Evolutionary conservation across 1,139 yeast genomes (phyloP), one percentile per base, ranked within the genome.

Genomic region (Lodderomyces theae): DNA sequence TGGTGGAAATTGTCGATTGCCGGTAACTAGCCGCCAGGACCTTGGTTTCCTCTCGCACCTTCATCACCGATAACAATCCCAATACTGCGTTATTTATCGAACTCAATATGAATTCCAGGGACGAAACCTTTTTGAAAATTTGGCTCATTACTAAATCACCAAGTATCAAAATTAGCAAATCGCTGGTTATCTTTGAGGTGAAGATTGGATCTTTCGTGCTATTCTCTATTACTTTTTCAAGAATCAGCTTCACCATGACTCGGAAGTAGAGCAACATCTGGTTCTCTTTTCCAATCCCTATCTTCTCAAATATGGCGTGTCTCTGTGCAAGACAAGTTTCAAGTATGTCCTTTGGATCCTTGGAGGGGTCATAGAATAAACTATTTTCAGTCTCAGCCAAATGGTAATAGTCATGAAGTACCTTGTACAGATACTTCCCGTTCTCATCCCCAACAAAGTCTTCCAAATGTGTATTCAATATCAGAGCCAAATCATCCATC

Each of bases 61-160:
- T 35, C 28, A 12, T n/a, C 7, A 6, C 22, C 15, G 8, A 15
- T 26, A 17, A 17, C 29, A 37, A 12, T n/a, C 4, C 25, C 10
- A 11, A 2, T n/a, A 30, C 35, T 2, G 19, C 15, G 4, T 30
- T 37, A 9, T 55, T 40, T 1, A 55, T 32, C 0, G 53, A 50
- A 3, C 49, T 51, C 9, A 64, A 42, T 0, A 68, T 45, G 38
- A 70, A 68, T 7, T 54, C 51, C 0, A 69, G 69, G 2, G 63
- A 48, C 1, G 71, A 48, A 12, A 69, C 45, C 45, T 60, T 63
- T 1, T 49, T 53, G 4, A 69, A 43, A 1, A 61, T 43, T 40
- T 64, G 65, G 9, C 44, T 54, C 9, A 71, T 40, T 7, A 71
- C 66, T 44, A 70, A 49, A 49, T 71, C 75, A 7, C 68, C 61